Conservation (phyloP, 2,329 filamentous ascomycete species). For the Hypoxylon sp. region DNA sequence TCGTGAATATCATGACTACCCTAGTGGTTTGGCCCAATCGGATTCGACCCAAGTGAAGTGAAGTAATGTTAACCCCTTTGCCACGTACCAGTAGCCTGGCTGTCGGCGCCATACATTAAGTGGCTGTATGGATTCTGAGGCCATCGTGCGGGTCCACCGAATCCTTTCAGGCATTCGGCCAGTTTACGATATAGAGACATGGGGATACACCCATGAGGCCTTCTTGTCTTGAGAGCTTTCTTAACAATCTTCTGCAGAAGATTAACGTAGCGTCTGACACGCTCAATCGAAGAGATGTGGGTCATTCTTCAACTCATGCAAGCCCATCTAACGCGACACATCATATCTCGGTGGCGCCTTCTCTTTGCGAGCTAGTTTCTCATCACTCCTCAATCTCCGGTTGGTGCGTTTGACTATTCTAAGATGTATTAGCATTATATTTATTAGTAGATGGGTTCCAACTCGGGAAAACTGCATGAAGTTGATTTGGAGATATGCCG, state of each 20-base stretch:
- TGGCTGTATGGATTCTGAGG: neutral
- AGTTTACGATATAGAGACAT: neutral
- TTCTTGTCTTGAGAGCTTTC: neutral
- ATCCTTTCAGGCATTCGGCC: neutral
- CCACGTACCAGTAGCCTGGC: constrained; percentile 17
- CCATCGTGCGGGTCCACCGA: neutral
- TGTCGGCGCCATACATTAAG: constrained; percentile 1
- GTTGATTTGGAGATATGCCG: neutral
- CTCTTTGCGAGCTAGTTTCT: neutral
- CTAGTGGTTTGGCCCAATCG: constrained; percentile 6
- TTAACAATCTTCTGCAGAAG: neutral
- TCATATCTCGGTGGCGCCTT: neutral
- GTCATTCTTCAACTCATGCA: neutral
- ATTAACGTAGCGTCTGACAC: neutral
- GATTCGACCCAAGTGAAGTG: neutral
- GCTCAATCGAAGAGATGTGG: neutral
- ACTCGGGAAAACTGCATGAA: neutral
- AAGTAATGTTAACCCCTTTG: neutral
- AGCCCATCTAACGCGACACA: neutral
- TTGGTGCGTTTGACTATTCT: neutral
- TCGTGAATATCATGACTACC: neutral
- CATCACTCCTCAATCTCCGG: neutral
- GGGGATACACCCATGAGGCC: neutral
- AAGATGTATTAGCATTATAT: neutral
- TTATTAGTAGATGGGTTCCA: neutral